phyloP scores from a whole-genome alignment of 768 basidiomycete genomes.

The Termitomyces sp. region DNA sequence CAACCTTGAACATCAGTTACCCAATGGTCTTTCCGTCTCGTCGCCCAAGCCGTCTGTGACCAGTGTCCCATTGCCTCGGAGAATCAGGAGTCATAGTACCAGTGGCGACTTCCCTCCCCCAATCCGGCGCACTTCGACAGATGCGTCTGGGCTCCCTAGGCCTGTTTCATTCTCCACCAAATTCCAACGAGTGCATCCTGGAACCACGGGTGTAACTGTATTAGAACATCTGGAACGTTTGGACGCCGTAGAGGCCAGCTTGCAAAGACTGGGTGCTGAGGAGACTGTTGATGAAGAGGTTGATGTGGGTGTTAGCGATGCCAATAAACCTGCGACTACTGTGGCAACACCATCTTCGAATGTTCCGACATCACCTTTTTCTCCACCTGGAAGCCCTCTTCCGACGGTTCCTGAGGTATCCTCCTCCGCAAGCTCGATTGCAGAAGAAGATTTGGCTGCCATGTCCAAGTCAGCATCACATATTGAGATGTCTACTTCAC shows the following conservation, averaged over 20 bases:
- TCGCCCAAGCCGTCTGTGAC: slow-evolving; percentile 60
- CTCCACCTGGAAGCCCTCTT: slow-evolving; percentile 56
- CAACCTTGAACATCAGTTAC: slow-evolving; percentile 23
- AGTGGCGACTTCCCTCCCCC: slow-evolving; percentile 73
- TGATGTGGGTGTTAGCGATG: slow-evolving; percentile 55
- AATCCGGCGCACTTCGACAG: slow-evolving; percentile 56
- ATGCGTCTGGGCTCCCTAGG: slow-evolving; percentile 56
- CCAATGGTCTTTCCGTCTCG: slow-evolving; percentile 30
- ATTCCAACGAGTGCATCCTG: slow-evolving; percentile 77
- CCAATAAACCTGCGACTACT: slow-evolving; percentile 18
- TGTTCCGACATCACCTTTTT: slow-evolving; percentile 38
- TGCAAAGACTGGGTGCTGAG: slow-evolving; percentile 66
- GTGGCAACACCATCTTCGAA: slow-evolving; percentile 23
- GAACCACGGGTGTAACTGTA: slow-evolving; percentile 81
- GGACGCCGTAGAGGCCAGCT: slow-evolving; percentile 75
- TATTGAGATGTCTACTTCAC: slow-evolving; percentile 44
- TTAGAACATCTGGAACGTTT: slow-evolving; percentile 82
- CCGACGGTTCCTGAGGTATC: slow-evolving; percentile 52
- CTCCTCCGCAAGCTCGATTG: slow-evolving; percentile 47
- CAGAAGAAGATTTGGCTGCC: slow-evolving; percentile 64
- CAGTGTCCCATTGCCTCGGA: slow-evolving; percentile 52
- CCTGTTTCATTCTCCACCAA: slow-evolving; percentile 84
- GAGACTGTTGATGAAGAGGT: slow-evolving; percentile 43
- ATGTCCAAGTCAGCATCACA: slow-evolving; percentile 77
- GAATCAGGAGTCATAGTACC: slow-evolving; percentile 55